Conservation (phyloP, 495 filamentous ascomycete genomes). For the Hypoxylon lienhwacheense region DNA sequence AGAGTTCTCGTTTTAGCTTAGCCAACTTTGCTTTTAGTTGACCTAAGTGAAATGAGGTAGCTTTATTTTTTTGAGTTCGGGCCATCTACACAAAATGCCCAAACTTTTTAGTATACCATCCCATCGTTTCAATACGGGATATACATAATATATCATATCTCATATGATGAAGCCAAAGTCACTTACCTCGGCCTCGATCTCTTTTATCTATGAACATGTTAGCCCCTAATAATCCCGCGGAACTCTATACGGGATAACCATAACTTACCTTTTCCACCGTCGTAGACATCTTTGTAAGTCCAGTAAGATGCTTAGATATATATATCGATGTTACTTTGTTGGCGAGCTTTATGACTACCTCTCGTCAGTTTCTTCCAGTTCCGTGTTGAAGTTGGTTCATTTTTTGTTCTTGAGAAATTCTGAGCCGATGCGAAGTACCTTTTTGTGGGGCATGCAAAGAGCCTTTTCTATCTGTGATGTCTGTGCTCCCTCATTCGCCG, state of each 20-base stretch:
- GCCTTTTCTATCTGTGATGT: constrained; percentile 34
- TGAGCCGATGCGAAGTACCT: not conserved
- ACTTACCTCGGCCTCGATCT: constrained; percentile 87
- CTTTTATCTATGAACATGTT: constrained; percentile 75
- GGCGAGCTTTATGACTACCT: not conserved
- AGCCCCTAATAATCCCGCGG: constrained; percentile 11
- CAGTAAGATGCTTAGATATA: not conserved
- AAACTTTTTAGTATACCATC: constrained; percentile 28
- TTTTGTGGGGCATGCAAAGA: constrained; percentile 36
- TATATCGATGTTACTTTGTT: not conserved
- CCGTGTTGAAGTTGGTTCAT: too few species aligned
- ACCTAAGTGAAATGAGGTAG: constrained; percentile 82
- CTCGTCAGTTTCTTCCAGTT: constrained; percentile 1
- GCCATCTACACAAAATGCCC: constrained; percentile 69
- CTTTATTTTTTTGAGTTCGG: constrained; percentile 97
- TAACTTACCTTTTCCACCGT: constrained; percentile 86
- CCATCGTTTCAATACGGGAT: too few species aligned
- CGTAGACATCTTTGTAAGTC: constrained; percentile 76
- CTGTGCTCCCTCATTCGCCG: constrained; percentile 31
- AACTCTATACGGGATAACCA: too few species aligned
- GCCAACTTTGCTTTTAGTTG: constrained; percentile 98
- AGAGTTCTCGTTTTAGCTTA: constrained; percentile 92
- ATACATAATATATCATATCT: too few species aligned
- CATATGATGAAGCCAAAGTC: constrained; percentile 8
- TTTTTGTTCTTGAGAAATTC: constrained; percentile 22